Evolutionary conservation across 305 asterid species (phyloP).

Genomic region (Coffea humblotiana): DNA sequence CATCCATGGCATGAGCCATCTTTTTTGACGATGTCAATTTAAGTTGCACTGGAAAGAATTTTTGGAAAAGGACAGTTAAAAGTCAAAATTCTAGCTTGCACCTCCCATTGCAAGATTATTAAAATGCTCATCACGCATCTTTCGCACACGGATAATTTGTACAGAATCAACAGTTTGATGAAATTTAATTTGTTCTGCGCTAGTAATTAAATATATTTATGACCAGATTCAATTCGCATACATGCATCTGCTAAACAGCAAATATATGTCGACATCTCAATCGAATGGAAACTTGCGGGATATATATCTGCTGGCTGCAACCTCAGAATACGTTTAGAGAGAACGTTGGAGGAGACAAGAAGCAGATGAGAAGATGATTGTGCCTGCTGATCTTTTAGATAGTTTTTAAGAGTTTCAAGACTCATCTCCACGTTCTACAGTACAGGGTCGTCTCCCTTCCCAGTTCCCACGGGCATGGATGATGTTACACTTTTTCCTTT

Average conservation of each 20-base stretch:
- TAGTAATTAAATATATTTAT: too few relatives aligned
- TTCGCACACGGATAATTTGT: neutral
- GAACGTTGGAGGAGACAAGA: constrained; percentile 21
- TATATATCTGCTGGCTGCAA: neutral
- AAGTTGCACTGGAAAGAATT: too few relatives aligned
- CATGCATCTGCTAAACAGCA: too few relatives aligned
- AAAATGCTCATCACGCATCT: too few relatives aligned
- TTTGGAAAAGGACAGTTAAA: too few relatives aligned
- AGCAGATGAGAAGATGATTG: constrained; percentile 31
- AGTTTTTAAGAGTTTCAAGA: constrained; percentile 25
- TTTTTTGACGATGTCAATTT: too few relatives aligned
- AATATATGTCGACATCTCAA: neutral
- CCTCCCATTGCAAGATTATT: neutral
- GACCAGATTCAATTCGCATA: neutral
- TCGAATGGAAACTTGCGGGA: neutral
- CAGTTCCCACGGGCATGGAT: neutral
- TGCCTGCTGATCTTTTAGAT: constrained; percentile 26
- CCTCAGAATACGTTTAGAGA: neutral
- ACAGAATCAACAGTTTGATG: neutral
- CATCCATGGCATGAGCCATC: too few relatives aligned
- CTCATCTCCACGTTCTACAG: constrained; percentile 35
- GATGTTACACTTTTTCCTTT: constrained; percentile 21
- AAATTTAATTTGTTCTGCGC: too few relatives aligned
- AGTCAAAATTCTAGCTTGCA: too few relatives aligned
- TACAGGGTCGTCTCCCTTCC: neutral